These are phyloP conservation scores for Blastobotrys americana DNA, from an alignment of 805 yeast species.

Conservation along the genomic window DNA sequence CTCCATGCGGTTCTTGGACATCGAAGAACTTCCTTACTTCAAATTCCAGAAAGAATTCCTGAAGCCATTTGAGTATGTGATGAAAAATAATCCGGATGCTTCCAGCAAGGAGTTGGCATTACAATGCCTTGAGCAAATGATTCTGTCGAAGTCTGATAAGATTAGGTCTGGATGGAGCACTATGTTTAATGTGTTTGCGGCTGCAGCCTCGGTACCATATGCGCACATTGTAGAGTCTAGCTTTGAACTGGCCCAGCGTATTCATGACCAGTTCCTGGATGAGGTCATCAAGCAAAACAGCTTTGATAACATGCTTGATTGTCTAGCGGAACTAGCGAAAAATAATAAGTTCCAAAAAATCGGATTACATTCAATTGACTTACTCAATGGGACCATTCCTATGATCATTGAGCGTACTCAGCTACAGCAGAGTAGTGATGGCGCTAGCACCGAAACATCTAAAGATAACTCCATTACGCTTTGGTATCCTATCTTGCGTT, in stretches of 20 bases:
- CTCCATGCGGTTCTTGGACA: constrained; percentile 82
- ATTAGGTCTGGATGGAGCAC: constrained; percentile 95
- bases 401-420: constrained; percentile 48
- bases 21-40: constrained; percentile 92
- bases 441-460: constrained; percentile 16
- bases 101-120: constrained; percentile 83
- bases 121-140: constrained; percentile 83
- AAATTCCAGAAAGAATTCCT: constrained; percentile 92
- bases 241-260: constrained; percentile 53
- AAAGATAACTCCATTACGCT: constrained; percentile 34
- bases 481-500: constrained; percentile 83
- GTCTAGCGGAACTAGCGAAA: constrained; percentile 75
- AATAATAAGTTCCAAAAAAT: constrained; percentile 74
- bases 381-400: constrained; percentile 54
- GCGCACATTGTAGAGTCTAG: constrained; percentile 59
- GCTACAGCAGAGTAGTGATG: constrained; percentile 1
- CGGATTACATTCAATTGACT: constrained; percentile 73
- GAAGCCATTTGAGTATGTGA: constrained; percentile 78
- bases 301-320: constrained; percentile 54
- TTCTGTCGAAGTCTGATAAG: constrained; percentile 60
- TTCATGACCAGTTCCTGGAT: constrained; percentile 54
- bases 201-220: constrained; percentile 56
- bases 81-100: constrained; percentile 55
- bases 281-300: constrained; percentile 66
- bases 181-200: constrained; percentile 68